Percentiles rank a stretch among this genome's conserved stretches.
Conservation (phyloP, 164 flowering plant species). For the Vitis amurensis region DNA sequence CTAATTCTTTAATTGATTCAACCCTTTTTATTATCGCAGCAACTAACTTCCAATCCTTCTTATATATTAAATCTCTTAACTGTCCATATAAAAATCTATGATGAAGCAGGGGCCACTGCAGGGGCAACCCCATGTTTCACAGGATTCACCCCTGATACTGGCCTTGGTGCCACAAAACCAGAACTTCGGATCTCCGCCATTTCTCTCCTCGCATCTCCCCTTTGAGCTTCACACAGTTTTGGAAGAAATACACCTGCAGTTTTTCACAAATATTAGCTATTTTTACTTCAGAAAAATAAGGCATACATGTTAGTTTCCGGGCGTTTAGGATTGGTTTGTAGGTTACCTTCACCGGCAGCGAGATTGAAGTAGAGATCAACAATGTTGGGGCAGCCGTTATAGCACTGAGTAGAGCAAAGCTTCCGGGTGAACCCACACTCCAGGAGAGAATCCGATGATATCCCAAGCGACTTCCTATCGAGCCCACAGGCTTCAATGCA, state of each 20-base stretch:
- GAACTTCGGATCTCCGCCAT: conserved; percentile 69
- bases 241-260: conserved; percentile 67
- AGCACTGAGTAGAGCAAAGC: conserved; percentile 69
- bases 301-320: neutral
- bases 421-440: conserved; percentile 47
- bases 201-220: conserved; percentile 34
- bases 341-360: conserved; percentile 75
- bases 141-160: conserved; percentile 6
- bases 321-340: neutral
- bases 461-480: conserved; percentile 48
- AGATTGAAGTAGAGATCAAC: conserved; percentile 77
- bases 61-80: too few relatives aligned
- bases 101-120: conserved; percentile 17
- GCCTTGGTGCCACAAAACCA: conserved; percentile 50
- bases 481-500: conserved; percentile 64
- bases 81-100: too few relatives aligned
- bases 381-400: conserved; percentile 60
- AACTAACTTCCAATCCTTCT: too few relatives aligned
- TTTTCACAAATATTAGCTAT: neutral
- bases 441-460: conserved; percentile 67
- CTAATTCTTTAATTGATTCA: too few relatives aligned
- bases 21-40: too few relatives aligned
- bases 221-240: conserved; percentile 48
- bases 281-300: neutral
- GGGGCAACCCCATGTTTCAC: conserved; percentile 15